Base-by-base conservation (phyloP, 2,329 filamentous ascomycete genomes). In the Hypocrella siamensis region DNA sequence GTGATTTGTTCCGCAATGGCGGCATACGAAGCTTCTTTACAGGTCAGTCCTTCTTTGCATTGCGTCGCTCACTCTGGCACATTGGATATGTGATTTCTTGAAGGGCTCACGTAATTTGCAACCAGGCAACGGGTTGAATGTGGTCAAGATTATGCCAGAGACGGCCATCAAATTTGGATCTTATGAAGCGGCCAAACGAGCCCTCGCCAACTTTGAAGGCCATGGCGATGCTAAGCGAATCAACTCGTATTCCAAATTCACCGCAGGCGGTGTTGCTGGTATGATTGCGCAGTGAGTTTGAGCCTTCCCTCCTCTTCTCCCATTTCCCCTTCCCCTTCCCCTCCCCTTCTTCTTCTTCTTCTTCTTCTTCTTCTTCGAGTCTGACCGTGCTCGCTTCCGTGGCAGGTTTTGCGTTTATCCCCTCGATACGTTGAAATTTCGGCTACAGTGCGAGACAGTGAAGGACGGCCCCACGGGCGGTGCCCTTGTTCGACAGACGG, bases 81-180 rank as follows among this genome's bases (percentile, higher is more conserved):
- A 14, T 7, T 10, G 25, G 7, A 26, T 26, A 7, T 10, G 9
- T 3, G 11, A 7, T 14, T 14, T 26, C 5, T 7, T 1, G 25
- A 10, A 10, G 7, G 3, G n/a, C 25, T 26, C 3, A 26, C n/a
- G 10, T 7, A 7, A 10, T n/a, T 26, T 11, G 9, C n/a, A 26
- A n/a, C 10, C 5, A 26, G 86, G 90, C 24, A 98, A 98, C 48
- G 90, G 90, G 4, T 63, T 98, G 43, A 98, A 98, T 45, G 85
- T 98, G 3, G 56, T 94, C 47, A 98, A 98, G 56, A 90, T 98
- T 38, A 93, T 96, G 84, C 90, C 90, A 0, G 90, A 98, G 59
- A 94, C 88, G 18, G 88, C 90, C 17, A 93, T 98, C 51, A 93
- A 94, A 56, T 98, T 98, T 52, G 90, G 90, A 37, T 88, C 86